Base-by-base conservation (phyloP, 164 flowering plant genomes). In the Echeveria elegans region DNA sequence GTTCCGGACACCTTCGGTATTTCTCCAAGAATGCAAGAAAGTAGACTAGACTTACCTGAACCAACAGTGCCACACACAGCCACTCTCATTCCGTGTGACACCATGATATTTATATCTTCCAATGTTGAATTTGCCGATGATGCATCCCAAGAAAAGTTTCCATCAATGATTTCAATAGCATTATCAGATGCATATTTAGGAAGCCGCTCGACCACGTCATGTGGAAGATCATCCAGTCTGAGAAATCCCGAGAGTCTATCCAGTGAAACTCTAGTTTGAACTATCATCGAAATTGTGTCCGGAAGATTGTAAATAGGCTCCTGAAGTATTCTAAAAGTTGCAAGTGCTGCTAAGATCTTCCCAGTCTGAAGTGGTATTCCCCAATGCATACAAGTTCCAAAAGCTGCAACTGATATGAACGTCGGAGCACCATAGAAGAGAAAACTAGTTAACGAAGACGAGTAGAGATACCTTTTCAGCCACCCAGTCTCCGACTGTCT, bases 11-110 rank as follows among this genome's bases (percentile, higher is more conserved):
- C 30, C 67, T 73, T 78, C 1, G 82, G 80, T 12, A 86, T 53
- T 68, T 86, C 90, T 18, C 90, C 90, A 32, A 86, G 64, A 16
- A 86, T 82, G 71, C 83, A 74, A 0, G 86, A 81, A 6, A 86
- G 80, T 28, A 86, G 72, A 70, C 80, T 84, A 31, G 90, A 84
- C 72, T 86, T 84, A 19, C 90, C 88, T 0, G 88, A 77, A 32
- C 88, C 88, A 64, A 86, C 88, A 5, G 77, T 71, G 7, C 90
- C 88, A 66, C 88, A 84, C 24, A 86, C 72, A 30, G 88, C 90
- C 18, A 84, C 82, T 62, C 68, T 77, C 83, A 76, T 79, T 26
- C 87, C 87, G 56, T 66, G 76, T 6, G 4, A 68, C 40, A 80
- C 83, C 64, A 63, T 34, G 2, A 86, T 56, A 26, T 81, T 77